Evolutionary conservation across 331 rosid species (phyloP).

Genomic region (Phaseolus coccineus): DNA sequence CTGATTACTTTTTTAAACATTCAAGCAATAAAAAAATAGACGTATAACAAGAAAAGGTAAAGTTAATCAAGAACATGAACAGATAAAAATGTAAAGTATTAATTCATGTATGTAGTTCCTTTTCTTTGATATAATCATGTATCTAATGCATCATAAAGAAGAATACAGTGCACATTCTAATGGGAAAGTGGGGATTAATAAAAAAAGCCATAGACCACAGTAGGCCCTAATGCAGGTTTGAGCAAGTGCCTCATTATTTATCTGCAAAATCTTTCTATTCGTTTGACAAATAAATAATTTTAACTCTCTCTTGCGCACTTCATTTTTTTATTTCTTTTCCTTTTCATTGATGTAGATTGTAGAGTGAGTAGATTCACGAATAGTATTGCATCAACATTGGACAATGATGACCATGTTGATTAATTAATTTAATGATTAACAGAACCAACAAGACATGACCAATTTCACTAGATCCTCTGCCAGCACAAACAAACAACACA

Average conservation of each 20-base stretch:
- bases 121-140: slow-evolving; percentile 2
- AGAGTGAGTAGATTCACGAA: slow-evolving; percentile 17
- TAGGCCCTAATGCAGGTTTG: not conserved
- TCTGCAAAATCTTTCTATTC: not conserved
- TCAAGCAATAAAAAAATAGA: not conserved
- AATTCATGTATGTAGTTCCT: not conserved
- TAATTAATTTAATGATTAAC: not conserved
- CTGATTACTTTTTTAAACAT: not conserved
- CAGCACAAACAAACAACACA: not conserved
- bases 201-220: not conserved
- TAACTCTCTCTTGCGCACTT: not conserved
- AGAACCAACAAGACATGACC: slow-evolving; percentile 5
- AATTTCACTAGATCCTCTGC: slow-evolving; percentile 5
- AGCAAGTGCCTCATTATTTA: not conserved
- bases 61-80: not conserved
- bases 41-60: not conserved
- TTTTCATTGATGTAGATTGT: not conserved
- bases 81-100: not conserved
- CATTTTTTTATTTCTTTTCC: not conserved
- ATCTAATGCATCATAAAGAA: not conserved
- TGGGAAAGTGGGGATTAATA: not conserved
- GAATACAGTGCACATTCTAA: not conserved
- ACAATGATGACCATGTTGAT: not conserved
- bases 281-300: not conserved
- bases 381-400: not conserved